Evolutionary conservation across 805 yeast genomes (phyloP).

Genomic region (Myxozyma kluyveri): DNA sequence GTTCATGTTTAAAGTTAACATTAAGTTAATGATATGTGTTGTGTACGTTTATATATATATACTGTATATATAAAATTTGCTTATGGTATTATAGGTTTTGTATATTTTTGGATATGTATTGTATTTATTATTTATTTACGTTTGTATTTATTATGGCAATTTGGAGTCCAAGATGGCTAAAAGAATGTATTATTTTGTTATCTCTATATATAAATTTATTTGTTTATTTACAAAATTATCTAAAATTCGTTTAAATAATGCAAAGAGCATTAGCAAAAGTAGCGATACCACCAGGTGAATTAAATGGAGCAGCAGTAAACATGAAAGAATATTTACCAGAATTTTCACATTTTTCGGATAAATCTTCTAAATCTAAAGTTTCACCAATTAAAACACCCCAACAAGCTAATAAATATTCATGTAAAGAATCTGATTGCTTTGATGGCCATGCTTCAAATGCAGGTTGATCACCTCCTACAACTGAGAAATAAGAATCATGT

Average conservation of each 20-base stretch:
- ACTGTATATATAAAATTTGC: background rate
- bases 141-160: background rate
- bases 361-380: constrained; percentile 37
- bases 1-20: background rate
- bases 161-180: too few relatives aligned
- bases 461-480: constrained; percentile 37
- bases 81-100: background rate
- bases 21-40: background rate
- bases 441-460: constrained; percentile 35
- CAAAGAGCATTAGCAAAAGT: constrained; percentile 49
- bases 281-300: constrained; percentile 40
- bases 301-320: constrained; percentile 39
- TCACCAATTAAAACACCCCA: constrained; percentile 43
- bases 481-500: constrained; percentile 36
- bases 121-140: background rate
- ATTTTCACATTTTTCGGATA: constrained; percentile 34
- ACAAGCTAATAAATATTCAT: constrained; percentile 35
- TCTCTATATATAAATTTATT: background rate
- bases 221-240: background rate
- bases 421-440: constrained; percentile 17
- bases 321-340: constrained; percentile 36
- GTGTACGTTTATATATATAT: background rate
- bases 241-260: constrained; percentile 25
- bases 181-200: constrained; percentile 2
- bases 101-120: background rate